Base-by-base conservation (phyloP, 2,329 filamentous ascomycete genomes). In the Cladosporium sp. region DNA sequence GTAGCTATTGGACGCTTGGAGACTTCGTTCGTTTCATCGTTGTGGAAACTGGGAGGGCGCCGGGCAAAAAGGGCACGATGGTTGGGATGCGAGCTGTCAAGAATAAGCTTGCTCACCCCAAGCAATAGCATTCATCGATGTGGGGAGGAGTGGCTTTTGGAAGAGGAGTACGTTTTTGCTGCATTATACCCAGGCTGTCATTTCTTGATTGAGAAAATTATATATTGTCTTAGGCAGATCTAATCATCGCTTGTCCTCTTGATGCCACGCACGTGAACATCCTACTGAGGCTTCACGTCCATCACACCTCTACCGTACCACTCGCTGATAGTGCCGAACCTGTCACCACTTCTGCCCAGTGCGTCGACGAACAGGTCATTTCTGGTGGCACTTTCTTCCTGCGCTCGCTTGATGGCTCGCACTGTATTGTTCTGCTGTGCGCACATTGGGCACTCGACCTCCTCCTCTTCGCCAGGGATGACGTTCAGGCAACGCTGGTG, bases 291-390 rank as follows among this genome's bases (percentile, higher is more conserved):
- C 32, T 51, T 50, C 24, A 75, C 79, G 24, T 80, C 83, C 91
- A 97, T 96, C 3, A 97, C 91, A 1, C 94, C 93, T 58, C 92
- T 79, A 0, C 92, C 93, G 78, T 96, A 97, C 84, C 94, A 99
- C 70, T 96, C 91, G 60, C 91, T 90, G 57, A 97, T 83, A 1
- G 91, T 93, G n/a, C 84, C 89, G 72, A 97, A 97, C 53, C 89
- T 82, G 50, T 66, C 62, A 42, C 86, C 85, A 56, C 89, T 90
- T 62, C 86, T 78, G 67, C 85, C 85, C 62, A 99, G 74, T 64
- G 91, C 91, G 59, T 88, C 84, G 73, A 85, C 83, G 77, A 99
- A 99, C 66, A 97, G 75, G 65, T 97, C 93, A 75, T 97, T 92
- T 68, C 91, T 83, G 63, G 87, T 88, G 0, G 90, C 89, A 50